These are phyloP conservation scores for Cyberlindnera lachancei DNA, from an alignment of 805 yeast species.

Conservation along the genomic window DNA sequence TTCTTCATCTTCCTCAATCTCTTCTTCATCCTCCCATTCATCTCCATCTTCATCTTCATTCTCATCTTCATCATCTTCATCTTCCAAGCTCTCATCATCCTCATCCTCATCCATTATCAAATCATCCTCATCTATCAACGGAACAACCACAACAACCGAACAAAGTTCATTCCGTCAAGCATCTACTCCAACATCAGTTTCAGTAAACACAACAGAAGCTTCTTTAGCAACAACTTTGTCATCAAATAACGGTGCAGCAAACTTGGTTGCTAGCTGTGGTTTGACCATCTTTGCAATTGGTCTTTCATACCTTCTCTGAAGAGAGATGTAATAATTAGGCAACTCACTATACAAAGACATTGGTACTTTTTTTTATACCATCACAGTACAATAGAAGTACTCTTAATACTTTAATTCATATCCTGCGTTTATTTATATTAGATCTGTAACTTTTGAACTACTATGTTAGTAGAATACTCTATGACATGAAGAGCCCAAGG, in stretches of 20 bases:
- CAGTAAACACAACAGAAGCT: background rate
- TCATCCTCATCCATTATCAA: constrained; percentile 1
- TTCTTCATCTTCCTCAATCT: constrained; percentile 3
- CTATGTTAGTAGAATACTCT: too few relatives aligned
- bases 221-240: background rate
- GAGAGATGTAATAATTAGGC: too few relatives aligned
- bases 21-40: constrained; percentile 4
- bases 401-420: too few relatives aligned
- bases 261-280: background rate
- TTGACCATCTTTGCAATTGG: background rate
- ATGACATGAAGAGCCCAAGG: too few relatives aligned
- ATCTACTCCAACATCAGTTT: background rate
- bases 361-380: too few relatives aligned
- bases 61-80: constrained; percentile 1
- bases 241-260: background rate
- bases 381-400: too few relatives aligned
- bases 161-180: background rate
- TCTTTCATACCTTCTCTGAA: background rate
- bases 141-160: background rate
- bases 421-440: too few relatives aligned
- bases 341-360: too few relatives aligned
- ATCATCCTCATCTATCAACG: background rate
- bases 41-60: constrained; percentile 4
- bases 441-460: too few relatives aligned
- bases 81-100: constrained; percentile 1